phyloP scores from a whole-genome alignment of 2,329 filamentous ascomycete species.

The Macrophomina phaseolina region DNA sequence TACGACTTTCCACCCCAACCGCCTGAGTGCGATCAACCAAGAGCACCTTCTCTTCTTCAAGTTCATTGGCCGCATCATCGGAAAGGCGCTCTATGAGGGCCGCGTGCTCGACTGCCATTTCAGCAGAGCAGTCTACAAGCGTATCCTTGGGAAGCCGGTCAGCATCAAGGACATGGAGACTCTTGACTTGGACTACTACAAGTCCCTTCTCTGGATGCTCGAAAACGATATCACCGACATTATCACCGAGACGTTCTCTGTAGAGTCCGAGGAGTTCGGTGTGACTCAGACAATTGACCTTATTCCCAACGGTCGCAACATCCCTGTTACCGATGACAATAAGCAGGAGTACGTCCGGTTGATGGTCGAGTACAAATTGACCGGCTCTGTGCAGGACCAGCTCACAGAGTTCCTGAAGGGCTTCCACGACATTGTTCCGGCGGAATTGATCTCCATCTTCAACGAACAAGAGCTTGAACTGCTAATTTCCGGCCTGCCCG shows the following conservation, averaged over 20 bases:
- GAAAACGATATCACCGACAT: constrained; percentile 99
- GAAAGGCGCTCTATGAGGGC: constrained; percentile 95
- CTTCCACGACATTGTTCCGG: constrained; percentile 97
- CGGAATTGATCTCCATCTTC: constrained; percentile 94
- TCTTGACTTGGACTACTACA: constrained; percentile 98
- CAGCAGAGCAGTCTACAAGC: constrained; percentile 97
- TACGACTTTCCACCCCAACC: constrained; percentile 98
- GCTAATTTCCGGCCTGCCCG: constrained; percentile 92
- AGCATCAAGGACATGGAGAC: constrained; percentile 99
- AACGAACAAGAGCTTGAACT: constrained; percentile 98
- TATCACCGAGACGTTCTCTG: constrained; percentile 93
- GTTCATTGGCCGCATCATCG: constrained; percentile 97
- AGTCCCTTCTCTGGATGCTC: constrained; percentile 97
- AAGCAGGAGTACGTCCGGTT: constrained; percentile 97
- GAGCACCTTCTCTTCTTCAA: constrained; percentile 99
- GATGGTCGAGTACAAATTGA: constrained; percentile 91
- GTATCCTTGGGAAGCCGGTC: constrained; percentile 90
- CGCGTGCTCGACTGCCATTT: constrained; percentile 98
- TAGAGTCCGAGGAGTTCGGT: constrained; percentile 93
- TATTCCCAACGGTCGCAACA: constrained; percentile 84
- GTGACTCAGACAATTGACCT: constrained; percentile 87
- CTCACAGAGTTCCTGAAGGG: constrained; percentile 91
- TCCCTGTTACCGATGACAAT: constrained; percentile 95
- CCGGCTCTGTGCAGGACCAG: constrained; percentile 91
- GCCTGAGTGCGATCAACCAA: constrained; percentile 88